Evolutionary conservation across 208 protist species (phyloP), one percentile per base, ranked within the genome.

Genomic region (Trypanosoma boissoni): DNA sequence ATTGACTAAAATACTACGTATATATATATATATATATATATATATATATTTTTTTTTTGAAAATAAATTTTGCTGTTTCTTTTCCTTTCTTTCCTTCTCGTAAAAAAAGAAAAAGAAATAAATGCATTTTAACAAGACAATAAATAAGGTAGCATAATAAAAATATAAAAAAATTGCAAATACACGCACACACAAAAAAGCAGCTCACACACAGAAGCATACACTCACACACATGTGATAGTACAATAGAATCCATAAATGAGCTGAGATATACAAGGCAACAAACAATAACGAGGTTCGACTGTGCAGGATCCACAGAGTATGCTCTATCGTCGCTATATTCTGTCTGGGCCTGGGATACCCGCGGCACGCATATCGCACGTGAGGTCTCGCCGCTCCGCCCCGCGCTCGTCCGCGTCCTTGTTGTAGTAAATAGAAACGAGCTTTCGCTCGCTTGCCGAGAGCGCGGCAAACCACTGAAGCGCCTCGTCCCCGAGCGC

Each of bases 371-470:
- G 71, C 71, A 77, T 77, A n/a, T 77, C 71, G 16, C 53, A 24
- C 26, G 53, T 18, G 32, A 77, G 37, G 46, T 77, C 71, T 21
- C 64, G 57, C 29, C 37, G 27, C 9, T 43, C 10, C 0, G 27
- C n/a, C 20, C 27, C 37, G 49, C 27, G 43, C 24, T 56, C 60
- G 36, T 27, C n/a, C 10, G 36, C 10, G 1, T 48, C 43, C 32
- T 75, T 77, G 39, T 80, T 78, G 53, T 36, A 64, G 32, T 83
- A 85, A 16, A 82, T 44, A n/a, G 61, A 68, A 31, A 91, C 44
- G 24, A 94, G 58, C 31, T 76, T 76, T n/a, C 61, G 78, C 41
- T 94, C 74, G 5, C 57, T 57, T 21, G 67, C 46, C 1, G 76
- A 64, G 21, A 94, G 58, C 3, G 60, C 27, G 4, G 45, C 44